Evolutionary conservation across 805 yeast species (phyloP).

Genomic region (Candida ulmi): DNA sequence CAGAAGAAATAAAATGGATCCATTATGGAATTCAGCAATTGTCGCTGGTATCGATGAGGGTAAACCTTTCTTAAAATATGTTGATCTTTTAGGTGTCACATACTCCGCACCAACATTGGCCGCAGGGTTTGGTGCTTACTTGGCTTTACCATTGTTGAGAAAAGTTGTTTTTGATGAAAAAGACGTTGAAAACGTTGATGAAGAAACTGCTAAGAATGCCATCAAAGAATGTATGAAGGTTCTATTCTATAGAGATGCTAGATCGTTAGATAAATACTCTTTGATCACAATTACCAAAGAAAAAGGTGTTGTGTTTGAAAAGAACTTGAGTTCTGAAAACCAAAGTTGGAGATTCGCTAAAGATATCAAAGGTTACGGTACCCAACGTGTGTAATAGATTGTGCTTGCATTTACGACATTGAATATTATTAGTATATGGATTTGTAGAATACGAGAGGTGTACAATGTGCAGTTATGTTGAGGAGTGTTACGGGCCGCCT

Average conservation of each 20-base stretch:
- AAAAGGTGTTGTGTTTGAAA: constrained; percentile 58
- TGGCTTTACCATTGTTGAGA: constrained; percentile 90
- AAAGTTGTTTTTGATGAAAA: constrained; percentile 73
- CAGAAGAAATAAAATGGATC: constrained; percentile 90
- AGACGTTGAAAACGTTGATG: constrained; percentile 63
- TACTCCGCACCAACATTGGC: constrained; percentile 86
- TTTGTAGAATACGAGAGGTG: too few species aligned
- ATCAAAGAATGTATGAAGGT: constrained; percentile 89
- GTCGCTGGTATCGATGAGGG: constrained; percentile 85
- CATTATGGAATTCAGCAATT: constrained; percentile 89
- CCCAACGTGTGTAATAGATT: constrained; percentile 40
- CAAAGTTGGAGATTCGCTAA: constrained; percentile 91
- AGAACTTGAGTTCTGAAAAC: constrained; percentile 58
- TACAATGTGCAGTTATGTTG: too few species aligned
- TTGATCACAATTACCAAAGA: constrained; percentile 69
- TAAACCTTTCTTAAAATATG: constrained; percentile 74
- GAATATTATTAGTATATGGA: too few species aligned
- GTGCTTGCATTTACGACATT: too few species aligned
- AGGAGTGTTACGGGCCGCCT: too few species aligned
- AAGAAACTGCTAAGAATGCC: constrained; percentile 72
- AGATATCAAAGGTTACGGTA: constrained; percentile 87
- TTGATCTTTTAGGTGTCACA: constrained; percentile 87
- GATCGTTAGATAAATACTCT: constrained; percentile 82
- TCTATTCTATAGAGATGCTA: constrained; percentile 91
- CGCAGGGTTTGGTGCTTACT: constrained; percentile 93